Evolutionary conservation across 1,284 basidiomycete species (phyloP), one percentile per base, ranked within the genome.

Genomic region (Sporisorium graminicola): DNA sequence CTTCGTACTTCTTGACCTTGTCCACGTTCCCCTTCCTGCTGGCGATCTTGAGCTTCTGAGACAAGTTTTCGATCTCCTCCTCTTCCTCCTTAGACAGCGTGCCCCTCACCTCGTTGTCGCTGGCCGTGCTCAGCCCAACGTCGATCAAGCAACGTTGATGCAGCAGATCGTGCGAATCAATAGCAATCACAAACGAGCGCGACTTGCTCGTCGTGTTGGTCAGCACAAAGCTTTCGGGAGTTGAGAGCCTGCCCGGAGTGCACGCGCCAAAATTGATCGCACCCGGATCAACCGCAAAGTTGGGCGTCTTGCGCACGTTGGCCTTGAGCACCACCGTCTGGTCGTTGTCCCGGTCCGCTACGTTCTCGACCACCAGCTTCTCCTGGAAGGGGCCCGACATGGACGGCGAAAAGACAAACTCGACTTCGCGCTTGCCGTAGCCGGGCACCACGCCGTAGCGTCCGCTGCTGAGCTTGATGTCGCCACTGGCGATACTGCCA

Each of bases 11-110:
- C 57, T 82, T 82, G 58, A 88, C 83, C 82, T 89, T 89, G 67
- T 89, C 88, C 43, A 73, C 53, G 67, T 89, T 88, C 46, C 87
- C 87, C 78, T 89, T 89, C 55, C 88, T 78, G 56, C 81, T 78
- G 0, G 87, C 87, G 53, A 88, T 88, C 82, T 89, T 89, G 68
- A 89, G 84, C 81, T 89, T 89, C 69, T 88, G 88, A 31, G 87
- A 81, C 55, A 88, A 76, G 44, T 82, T 86, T 81, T 89, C 88
- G 4, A 88, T 85, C 78, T 89, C 88, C 68, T 88, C 88, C 72
- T 89, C 88, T 61, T 89, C 87, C 27, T 82, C 85, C 62, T 87
- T 86, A n/a, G 86, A 86, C 59, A 88, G 79, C 3, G 85, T 86
- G 35, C 87, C 86, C 24, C 71, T 59, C 27, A 86, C 83, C 56